Base-by-base conservation (phyloP, 306 rosid species). In the Hippophae tibetana region DNA sequence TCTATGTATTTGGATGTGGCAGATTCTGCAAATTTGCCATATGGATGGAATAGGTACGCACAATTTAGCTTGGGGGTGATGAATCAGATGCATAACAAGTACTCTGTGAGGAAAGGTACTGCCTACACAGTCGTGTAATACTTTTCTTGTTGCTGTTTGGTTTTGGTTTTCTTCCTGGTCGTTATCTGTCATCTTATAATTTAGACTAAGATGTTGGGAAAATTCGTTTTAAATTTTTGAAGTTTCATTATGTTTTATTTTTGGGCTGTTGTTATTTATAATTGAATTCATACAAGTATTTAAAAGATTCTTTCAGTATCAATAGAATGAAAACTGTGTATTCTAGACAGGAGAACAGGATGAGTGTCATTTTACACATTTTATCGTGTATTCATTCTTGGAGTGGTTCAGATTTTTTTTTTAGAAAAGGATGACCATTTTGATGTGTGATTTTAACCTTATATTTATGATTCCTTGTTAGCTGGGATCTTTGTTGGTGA, bases 1-100 rank as follows among this genome's bases (percentile, higher is more conserved):
- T 90, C 97, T 42, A 80, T 82, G 86, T 90, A 86, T 72, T 84
- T 92, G 81, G 96, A 85, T 70, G 92, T 87, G 58, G 92, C 92
- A 9, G 96, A 87, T 76, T 76, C 89, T 26, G 5, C 86, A 53
- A 78, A 69, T 75, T 76, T 92, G 81, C 95, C 93, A 6, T 81
- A 80, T 67, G 98, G 96, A 44, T 85, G 98, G 98, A 87, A 85
- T 74, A 82, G 95, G 87, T 81, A 74, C 78, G 82, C 95, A 40
- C 94, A 84, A 58, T 90, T 90, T 75, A 87, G 94, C 81, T 74
- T 90, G 82, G 85, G 85, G 25, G 76, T 90, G 2, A 25, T 82
- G 31, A 85, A 84, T 76, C 95, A 87, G 72, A 62, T 79, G 47
- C 85, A 84, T 51, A 77, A 57, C 69, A 84, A 82, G 73, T 81